Evolutionary conservation across 306 rosid genomes (phyloP), one percentile per base, ranked within the genome.

Genomic region (Astragalus glycyphyllos): DNA sequence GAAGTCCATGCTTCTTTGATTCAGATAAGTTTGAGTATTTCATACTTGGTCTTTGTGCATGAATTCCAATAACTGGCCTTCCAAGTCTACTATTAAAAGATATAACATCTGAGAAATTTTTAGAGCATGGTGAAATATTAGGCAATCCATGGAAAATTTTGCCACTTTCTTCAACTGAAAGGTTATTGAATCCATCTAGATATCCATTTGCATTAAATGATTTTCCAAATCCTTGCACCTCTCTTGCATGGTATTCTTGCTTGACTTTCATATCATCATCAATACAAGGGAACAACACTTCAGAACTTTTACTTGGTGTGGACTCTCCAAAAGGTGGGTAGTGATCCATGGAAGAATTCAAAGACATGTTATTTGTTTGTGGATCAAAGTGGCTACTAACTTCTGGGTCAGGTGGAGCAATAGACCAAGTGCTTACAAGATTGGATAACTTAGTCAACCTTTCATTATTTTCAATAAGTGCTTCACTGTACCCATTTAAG

Each of bases 401-500:
- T 45, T 88, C 81, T 1, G 86, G 90, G 59, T 83, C 81, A 2
- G 98, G 98, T 5, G 95, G 87, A 20, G 98, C 96, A 73, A 92
- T 90, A 29, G 97, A 90, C 97, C 97, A 92, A 32, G 86, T 90
- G 89, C 85, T 84, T 0, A 92, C 90, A 32, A 87, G 88, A 79
- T 84, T 84, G 1, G 95, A 89, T 71, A 90, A 56, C 79, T 86
- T 92, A 58, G 81, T 78, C 44, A 85, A 68, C 72, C 96, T 83
- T 50, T 88, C 89, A 65, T 77, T 84, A 58, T 77, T 84, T 46
- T 87, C 89, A 15, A 77, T 57, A 60, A 79, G 13, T 20, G 76
- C 75, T 34, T 80, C 82, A 15, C 69, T 73, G 7, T 78, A 86
- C 31, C 88, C 89, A 50, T 76, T 78, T 23, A 83, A 31, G 4